A percentile compares a stretch with the other conserved stretches of the same genome.
Conservation (phyloP, 129 eudicot species). For the Tagetes erecta region DNA sequence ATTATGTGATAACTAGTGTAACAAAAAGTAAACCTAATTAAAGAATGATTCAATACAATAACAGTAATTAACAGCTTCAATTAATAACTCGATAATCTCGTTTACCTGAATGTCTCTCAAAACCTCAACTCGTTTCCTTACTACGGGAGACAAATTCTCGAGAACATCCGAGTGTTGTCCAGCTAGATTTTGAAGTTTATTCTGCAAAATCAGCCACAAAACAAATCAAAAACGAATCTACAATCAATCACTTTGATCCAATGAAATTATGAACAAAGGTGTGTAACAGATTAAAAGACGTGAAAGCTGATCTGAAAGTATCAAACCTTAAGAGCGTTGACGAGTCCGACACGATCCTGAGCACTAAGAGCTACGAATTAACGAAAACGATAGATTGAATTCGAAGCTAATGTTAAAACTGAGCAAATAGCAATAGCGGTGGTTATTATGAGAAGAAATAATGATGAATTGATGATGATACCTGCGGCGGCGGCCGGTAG, state of each 20-base stretch:
- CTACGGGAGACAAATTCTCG: conserved; percentile 60
- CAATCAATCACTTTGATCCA: background rate
- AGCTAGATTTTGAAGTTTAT: conserved; percentile 71
- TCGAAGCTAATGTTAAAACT: background rate
- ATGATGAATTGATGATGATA: conserved; percentile 16
- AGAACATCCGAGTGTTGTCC: conserved; percentile 65
- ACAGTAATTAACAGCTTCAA: conserved; percentile 3
- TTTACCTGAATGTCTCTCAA: conserved; percentile 66
- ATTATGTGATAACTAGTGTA: background rate
- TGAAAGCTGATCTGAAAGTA: background rate
- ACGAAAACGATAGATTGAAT: background rate
- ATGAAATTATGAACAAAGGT: background rate
- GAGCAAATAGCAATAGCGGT: background rate
- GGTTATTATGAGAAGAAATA: background rate
- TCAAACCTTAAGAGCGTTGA: conserved; percentile 76
- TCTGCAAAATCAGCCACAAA: conserved; percentile 36
- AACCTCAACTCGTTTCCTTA: conserved; percentile 75
- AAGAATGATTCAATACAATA: background rate
- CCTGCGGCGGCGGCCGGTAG: conserved; percentile 90
- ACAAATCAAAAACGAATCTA: background rate
- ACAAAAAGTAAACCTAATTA: background rate
- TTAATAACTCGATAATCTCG: background rate
- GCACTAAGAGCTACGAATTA: conserved; percentile 60
- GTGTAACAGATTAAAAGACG: background rate
- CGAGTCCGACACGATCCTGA: conserved; percentile 85